Percentiles rank a stretch among this genome's conserved stretches.
Conservation (phyloP, 2,329 filamentous ascomycete genomes). For the Drechslera avenae region DNA sequence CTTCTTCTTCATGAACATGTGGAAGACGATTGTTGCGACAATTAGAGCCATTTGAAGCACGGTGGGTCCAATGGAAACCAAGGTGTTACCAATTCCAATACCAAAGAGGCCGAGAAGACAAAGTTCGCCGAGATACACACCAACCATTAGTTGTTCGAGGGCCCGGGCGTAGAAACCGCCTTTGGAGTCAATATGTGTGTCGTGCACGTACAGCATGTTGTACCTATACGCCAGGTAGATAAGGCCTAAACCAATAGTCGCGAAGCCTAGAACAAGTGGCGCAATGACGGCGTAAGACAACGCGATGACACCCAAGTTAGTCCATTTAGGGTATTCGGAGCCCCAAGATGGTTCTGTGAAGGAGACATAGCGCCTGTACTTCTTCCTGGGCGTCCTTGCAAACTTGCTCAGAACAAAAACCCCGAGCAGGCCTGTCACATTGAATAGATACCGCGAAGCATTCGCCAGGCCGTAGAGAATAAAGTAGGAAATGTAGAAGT, state of each 20-base stretch:
- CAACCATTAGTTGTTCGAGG: constrained; percentile 54
- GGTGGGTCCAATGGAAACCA: constrained; percentile 47
- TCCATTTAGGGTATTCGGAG: constrained; percentile 55
- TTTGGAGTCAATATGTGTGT: constrained; percentile 54
- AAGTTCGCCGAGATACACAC: constrained; percentile 54
- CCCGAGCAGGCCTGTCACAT: constrained; percentile 79
- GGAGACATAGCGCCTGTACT: constrained; percentile 40
- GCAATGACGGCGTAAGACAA: constrained; percentile 57
- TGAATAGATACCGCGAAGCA: constrained; percentile 61
- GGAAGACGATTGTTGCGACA: constrained; percentile 49
- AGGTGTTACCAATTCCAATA: constrained; percentile 43
- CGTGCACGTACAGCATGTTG: constrained; percentile 57
- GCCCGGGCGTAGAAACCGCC: constrained; percentile 54
- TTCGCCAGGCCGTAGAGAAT: constrained; percentile 74
- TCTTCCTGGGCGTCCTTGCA: constrained; percentile 54
- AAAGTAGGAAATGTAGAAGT: constrained; percentile 96
- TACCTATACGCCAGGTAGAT: constrained; percentile 57
- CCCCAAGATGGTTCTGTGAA: constrained; percentile 54
- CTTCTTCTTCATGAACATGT: constrained; percentile 42
- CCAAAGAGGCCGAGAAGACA: constrained; percentile 56
- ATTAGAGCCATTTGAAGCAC: constrained; percentile 51
- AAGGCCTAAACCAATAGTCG: constrained; percentile 50
- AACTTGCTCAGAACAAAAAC: constrained; percentile 79
- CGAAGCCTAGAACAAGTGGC: constrained; percentile 55
- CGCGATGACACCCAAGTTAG: constrained; percentile 52